Evolutionary conservation across 2,329 filamentous ascomycete species (phyloP).

Genomic region (Fusarium kyushuense): DNA sequence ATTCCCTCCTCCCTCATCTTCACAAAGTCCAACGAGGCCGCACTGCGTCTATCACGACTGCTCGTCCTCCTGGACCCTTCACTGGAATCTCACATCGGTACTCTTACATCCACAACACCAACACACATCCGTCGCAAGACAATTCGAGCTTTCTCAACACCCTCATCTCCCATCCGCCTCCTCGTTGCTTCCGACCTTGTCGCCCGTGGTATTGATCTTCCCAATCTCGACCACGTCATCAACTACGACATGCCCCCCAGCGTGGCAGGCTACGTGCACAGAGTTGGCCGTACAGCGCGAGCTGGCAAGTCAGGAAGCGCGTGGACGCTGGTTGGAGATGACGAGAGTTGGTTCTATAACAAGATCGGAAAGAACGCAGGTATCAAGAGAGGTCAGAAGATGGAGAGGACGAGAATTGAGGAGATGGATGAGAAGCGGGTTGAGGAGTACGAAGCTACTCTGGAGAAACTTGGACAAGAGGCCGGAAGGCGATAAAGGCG

Average conservation of each 20-base stretch:
- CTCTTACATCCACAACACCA: conserved; percentile 82
- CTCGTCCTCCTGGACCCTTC: conserved; percentile 74
- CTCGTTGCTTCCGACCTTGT: conserved; percentile 95
- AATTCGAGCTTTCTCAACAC: conserved; percentile 73
- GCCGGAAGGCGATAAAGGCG: conserved; percentile 54
- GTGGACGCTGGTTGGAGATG: conserved; percentile 86
- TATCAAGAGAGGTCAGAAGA: conserved; percentile 58
- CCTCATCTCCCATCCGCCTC: conserved; percentile 75
- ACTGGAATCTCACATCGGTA: conserved; percentile 70
- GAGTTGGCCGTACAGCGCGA: conserved; percentile 89
- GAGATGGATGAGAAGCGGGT: conserved; percentile 63
- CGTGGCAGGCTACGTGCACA: conserved; percentile 86
- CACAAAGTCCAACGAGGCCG: conserved; percentile 89
- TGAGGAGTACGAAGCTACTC: conserved; percentile 64
- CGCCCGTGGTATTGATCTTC: conserved; percentile 87
- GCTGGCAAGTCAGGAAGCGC: conserved; percentile 81
- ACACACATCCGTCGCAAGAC: conserved; percentile 76
- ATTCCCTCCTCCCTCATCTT: conserved; percentile 78
- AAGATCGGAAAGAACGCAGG: conserved; percentile 75
- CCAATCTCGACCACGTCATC: conserved; percentile 82
- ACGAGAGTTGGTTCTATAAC: conserved; percentile 94
- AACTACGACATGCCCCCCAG: conserved; percentile 93
- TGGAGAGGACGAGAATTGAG: conserved; percentile 62
- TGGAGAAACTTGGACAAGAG: conserved; percentile 73
- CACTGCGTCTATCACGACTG: conserved; percentile 86